phyloP scores from a whole-genome alignment of 495 filamentous ascomycete genomes.

The Astrocystis sublimbata region DNA sequence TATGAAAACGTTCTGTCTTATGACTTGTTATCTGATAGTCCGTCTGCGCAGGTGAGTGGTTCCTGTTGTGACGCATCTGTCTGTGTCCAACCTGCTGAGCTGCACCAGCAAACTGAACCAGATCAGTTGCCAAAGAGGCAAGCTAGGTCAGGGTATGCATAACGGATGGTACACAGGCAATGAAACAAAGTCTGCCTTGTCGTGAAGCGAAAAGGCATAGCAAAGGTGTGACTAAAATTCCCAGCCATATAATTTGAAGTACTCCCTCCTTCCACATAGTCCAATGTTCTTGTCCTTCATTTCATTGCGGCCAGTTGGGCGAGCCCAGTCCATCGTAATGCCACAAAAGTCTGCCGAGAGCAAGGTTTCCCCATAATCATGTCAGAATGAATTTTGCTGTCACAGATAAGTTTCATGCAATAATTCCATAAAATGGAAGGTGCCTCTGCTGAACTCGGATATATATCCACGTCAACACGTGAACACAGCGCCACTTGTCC shows the following conservation, averaged over 20 bases:
- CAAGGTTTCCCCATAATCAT: neutral
- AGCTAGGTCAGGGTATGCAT: constrained; percentile 1
- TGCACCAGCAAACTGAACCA: constrained; percentile 1
- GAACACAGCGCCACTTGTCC: constrained; percentile 1
- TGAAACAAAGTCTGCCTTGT: neutral
- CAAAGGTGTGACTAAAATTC: neutral
- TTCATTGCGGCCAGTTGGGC: neutral
- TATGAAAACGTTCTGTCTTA: constrained; percentile 11
- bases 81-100: neutral
- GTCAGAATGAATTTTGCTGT: neutral
- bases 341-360: neutral
- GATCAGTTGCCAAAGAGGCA: neutral
- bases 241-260: neutral
- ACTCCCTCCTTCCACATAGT: neutral
- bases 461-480: neutral
- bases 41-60: constrained; percentile 5
- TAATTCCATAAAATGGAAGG: neutral
- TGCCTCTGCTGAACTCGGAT: neutral
- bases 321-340: constrained; percentile 5
- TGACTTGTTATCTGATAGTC: constrained; percentile 10
- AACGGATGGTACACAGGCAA: constrained; percentile 8
- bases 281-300: neutral
- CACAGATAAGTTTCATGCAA: neutral
- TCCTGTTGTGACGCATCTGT: constrained; percentile 1
- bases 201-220: constrained; percentile 13